Evolutionary conservation across 805 yeast species (phyloP), one percentile per base, ranked within the genome.

Genomic region (Cyberlindnera nakhonratchasimensis): DNA sequence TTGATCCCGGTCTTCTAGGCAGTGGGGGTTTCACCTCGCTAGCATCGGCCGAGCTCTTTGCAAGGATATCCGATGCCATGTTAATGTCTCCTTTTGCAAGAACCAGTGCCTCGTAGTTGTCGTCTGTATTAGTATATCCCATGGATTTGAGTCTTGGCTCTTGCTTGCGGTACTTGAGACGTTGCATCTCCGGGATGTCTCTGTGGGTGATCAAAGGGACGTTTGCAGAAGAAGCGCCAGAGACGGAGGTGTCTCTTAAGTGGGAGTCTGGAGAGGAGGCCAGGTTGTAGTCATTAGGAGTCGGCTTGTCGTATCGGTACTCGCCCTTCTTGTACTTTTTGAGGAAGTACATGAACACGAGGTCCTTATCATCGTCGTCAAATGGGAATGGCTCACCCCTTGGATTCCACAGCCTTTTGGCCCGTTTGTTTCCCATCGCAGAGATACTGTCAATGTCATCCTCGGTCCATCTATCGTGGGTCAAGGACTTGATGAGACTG

Each of bases 361-460:
- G 71, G 46, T 68, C 73, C 53, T 78, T 83, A 54, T 79, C 89
- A 52, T 84, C 91, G 18, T 78, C 88, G 55, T 83, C 90, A 46
- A 62, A 80, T 8, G 93, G 93, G 54, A 83, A 84, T 0, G 88
- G 86, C 20, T 67, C 77, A 37, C 70, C 67, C 48, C 74, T 74
- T 2, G 85, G 75, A 57, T 86, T 87, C 93, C 95, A 86, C 31
- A 73, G 57, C 28, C 66, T 61, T 43, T 66, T 72, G 37, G 84
- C 80, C 48, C 67, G 71, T 53, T 70, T 78, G 61, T 86, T 86
- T 8, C 95, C 95, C 39, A 71, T 70, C 20, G 43, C 45, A 24
- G 52, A 48, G 45, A 54, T 57, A n/a, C 37, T 41, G 18, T 72
- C 76, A 22, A 86, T 52, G 55, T 87, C 87, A 6, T 67, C 67